Evolutionary conservation across 208 protist genomes (phyloP).

Genomic region (Trypanosoma conorhini): DNA sequence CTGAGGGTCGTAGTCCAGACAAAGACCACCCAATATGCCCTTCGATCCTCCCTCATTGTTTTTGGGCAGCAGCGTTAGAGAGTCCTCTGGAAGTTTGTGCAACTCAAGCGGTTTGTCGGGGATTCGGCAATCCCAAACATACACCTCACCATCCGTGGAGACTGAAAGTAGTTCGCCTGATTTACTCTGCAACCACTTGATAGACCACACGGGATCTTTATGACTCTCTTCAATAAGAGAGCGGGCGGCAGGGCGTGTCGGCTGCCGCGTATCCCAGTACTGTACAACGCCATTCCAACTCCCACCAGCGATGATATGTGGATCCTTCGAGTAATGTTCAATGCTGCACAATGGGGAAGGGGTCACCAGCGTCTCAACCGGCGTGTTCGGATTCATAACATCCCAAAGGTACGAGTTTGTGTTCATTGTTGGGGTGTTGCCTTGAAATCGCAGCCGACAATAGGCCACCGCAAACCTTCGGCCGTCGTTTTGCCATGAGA

Average conservation of each 20-base stretch:
- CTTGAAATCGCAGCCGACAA: conserved; percentile 94
- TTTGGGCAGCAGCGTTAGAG: conserved; percentile 87
- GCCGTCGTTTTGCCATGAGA: conserved; percentile 96
- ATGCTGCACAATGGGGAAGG: conserved; percentile 94
- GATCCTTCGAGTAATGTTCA: conserved; percentile 96
- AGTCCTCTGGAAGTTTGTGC: conserved; percentile 76
- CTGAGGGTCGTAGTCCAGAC: conserved; percentile 95
- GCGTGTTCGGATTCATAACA: conserved; percentile 96
- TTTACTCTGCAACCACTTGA: conserved; percentile 97
- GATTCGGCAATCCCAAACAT: conserved; percentile 96
- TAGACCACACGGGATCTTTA: conserved; percentile 96
- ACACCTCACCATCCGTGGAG: conserved; percentile 95
- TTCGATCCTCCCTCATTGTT: conserved; percentile 89
- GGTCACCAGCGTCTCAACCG: conserved; percentile 91
- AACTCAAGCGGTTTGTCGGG: conserved; percentile 92
- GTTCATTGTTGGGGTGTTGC: conserved; percentile 87
- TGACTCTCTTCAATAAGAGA: conserved; percentile 96
- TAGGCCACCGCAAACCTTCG: conserved; percentile 96
- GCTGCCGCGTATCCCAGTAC: conserved; percentile 96
- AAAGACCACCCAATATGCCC: conserved; percentile 91
- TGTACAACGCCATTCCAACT: conserved; percentile 97
- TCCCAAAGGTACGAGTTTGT: conserved; percentile 97
- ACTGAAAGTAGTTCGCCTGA: conserved; percentile 94
- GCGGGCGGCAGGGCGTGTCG: conserved; percentile 70
- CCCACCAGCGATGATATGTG: conserved; percentile 95